Percentiles rank a stretch among this genome's conserved stretches.
Conservation (phyloP, 2,329 filamentous ascomycete genomes). For the Calonectria pseudoturangicola region DNA sequence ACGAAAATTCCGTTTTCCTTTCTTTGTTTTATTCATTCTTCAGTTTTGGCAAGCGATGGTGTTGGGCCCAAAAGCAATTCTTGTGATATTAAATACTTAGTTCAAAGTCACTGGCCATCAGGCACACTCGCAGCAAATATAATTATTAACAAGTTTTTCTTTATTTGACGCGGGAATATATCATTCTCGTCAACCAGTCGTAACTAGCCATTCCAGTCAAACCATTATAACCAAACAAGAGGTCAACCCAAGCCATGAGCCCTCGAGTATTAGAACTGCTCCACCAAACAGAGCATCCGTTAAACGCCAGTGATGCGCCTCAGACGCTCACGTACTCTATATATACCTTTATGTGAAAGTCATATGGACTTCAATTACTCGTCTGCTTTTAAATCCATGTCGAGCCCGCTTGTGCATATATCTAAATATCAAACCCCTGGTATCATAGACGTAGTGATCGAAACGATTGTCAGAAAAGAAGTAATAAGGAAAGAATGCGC, state of each 20-base stretch:
- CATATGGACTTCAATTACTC: slow-evolving; percentile 39
- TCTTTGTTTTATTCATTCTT: background rate
- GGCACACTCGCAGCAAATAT: background rate
- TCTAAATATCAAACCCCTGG: slow-evolving; percentile 50
- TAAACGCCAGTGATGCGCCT: slow-evolving; percentile 41
- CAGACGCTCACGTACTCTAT: slow-evolving; percentile 40
- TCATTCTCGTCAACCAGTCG: slow-evolving; percentile 20
- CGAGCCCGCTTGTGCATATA: slow-evolving; percentile 36
- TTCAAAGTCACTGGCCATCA: slow-evolving; percentile 5
- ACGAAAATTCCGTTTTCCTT: background rate
- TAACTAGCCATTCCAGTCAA: slow-evolving; percentile 30
- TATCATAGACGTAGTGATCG: slow-evolving; percentile 49
- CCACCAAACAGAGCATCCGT: slow-evolving; percentile 33
- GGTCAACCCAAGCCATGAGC: slow-evolving; percentile 15
- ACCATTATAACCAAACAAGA: slow-evolving; percentile 31
- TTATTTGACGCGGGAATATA: slow-evolving; percentile 6
- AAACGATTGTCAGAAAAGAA: slow-evolving; percentile 45
- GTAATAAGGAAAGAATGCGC: slow-evolving; percentile 29
- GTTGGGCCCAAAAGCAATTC: background rate
- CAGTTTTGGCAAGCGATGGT: background rate
- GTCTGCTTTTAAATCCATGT: slow-evolving; percentile 41
- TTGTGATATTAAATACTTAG: background rate
- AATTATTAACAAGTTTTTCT: slow-evolving; percentile 8
- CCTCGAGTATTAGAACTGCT: slow-evolving; percentile 38
- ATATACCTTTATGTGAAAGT: slow-evolving; percentile 42